Percentiles rank a stretch among this genome's conserved stretches.
phyloP scores from a whole-genome alignment of 495 filamentous ascomycete species.

The Penicillium verhagenii region DNA sequence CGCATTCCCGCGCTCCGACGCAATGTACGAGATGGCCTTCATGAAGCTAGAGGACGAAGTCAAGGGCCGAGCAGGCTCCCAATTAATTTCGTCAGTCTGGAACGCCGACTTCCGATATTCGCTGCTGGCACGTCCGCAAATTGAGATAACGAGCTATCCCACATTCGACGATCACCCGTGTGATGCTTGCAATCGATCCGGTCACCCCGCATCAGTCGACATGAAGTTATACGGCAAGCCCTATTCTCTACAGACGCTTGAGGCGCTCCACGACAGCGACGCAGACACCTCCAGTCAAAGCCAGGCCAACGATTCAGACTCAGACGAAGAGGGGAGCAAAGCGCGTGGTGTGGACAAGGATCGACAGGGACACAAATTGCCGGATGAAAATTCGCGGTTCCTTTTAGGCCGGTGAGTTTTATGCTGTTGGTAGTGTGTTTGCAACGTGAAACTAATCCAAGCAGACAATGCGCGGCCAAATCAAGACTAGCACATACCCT shows the following conservation, averaged over 20 bases:
- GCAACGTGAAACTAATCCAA: not conserved
- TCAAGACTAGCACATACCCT: constrained; percentile 68
- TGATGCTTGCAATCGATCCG: constrained; percentile 72
- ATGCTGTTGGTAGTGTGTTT: not conserved
- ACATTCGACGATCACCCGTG: constrained; percentile 51
- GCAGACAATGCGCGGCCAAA: constrained; percentile 62
- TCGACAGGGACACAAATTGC: constrained; percentile 33
- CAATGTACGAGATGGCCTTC: constrained; percentile 70
- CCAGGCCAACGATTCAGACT: constrained; percentile 38
- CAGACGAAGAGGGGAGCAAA: constrained; percentile 24
- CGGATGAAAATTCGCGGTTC: constrained; percentile 36
- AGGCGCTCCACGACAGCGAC: constrained; percentile 53
- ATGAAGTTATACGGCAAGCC: constrained; percentile 65
- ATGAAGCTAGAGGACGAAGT: constrained; percentile 73
- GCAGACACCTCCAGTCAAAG: constrained; percentile 32
- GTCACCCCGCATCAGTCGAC: constrained; percentile 62
- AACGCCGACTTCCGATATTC: constrained; percentile 61
- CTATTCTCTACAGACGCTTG: constrained; percentile 68
- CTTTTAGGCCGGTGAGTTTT: constrained; percentile 44
- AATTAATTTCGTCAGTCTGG: constrained; percentile 75
- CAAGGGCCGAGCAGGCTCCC: constrained; percentile 63
- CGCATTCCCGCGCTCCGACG: constrained; percentile 62
- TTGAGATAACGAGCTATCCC: constrained; percentile 34
- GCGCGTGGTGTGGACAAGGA: constrained; percentile 18
- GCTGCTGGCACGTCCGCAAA: constrained; percentile 62